Evolutionary conservation across 306 rosid species (phyloP).

Genomic region (Bauhinia variegata): DNA sequence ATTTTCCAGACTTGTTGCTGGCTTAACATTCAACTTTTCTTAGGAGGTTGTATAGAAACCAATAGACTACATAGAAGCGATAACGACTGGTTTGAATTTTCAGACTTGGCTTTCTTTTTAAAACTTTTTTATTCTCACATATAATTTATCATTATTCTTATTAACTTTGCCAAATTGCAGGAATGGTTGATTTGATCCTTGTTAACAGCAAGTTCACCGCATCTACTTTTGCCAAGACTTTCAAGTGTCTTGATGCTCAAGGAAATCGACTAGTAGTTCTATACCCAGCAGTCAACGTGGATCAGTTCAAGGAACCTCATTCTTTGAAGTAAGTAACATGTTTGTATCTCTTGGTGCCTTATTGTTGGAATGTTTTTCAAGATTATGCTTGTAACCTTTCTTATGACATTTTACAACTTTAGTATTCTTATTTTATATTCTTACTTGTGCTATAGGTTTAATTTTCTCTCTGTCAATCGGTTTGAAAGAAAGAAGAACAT

Average conservation of each 20-base stretch:
- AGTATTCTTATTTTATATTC: neutral
- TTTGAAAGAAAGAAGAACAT: slow-evolving; percentile 88
- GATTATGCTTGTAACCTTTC: slow-evolving; percentile 28
- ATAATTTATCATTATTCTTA: neutral
- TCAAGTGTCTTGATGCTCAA: slow-evolving; percentile 64
- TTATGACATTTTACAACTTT: neutral
- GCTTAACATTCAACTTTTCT: slow-evolving; percentile 78
- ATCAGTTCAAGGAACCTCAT: slow-evolving; percentile 74
- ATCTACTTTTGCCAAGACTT: slow-evolving; percentile 81
- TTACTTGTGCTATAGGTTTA: slow-evolving; percentile 50
- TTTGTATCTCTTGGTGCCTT: slow-evolving; percentile 46
- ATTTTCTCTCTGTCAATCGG: slow-evolving; percentile 87
- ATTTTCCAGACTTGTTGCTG: slow-evolving; percentile 90
- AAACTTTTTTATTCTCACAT: slow-evolving; percentile 9
- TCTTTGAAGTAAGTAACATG: slow-evolving; percentile 66
- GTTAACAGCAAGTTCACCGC: slow-evolving; percentile 93
- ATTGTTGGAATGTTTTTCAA: slow-evolving; percentile 18
- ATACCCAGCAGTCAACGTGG: slow-evolving; percentile 89
- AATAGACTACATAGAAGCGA: slow-evolving; percentile 74
- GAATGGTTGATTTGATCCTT: slow-evolving; percentile 84
- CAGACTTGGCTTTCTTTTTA: slow-evolving; percentile 27
- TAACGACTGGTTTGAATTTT: slow-evolving; percentile 69
- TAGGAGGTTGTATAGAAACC: slow-evolving; percentile 86
- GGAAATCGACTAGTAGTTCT: slow-evolving; percentile 83
- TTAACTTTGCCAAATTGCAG: slow-evolving; percentile 48